Evolutionary conservation across 2,329 filamentous ascomycete genomes (phyloP).

Genomic region (Penicillium sp.): DNA sequence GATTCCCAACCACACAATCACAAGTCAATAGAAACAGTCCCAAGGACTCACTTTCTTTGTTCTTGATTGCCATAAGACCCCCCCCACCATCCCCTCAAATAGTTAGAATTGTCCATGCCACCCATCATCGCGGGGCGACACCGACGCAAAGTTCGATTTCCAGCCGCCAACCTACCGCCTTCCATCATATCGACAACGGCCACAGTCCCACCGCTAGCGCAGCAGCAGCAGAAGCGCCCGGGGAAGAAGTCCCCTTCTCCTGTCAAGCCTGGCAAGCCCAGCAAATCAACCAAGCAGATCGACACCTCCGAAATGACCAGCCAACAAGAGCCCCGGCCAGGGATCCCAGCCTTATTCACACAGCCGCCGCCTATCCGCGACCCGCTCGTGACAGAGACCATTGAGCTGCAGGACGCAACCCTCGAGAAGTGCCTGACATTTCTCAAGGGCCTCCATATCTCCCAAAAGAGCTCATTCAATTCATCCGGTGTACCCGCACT

Average conservation of each 20-base stretch:
- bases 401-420: conserved; percentile 67
- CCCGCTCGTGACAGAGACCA: conserved; percentile 66
- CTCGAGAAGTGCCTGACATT: conserved; percentile 69
- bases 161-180: conserved; percentile 23
- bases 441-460: conserved; percentile 55
- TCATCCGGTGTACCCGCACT: conserved; percentile 72
- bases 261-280: background rate
- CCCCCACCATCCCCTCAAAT: background rate
- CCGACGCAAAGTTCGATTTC: conserved; percentile 44
- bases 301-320: conserved; percentile 22
- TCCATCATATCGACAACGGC: conserved; percentile 7
- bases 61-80: background rate
- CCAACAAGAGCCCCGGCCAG: conserved; percentile 22
- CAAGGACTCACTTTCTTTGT: background rate
- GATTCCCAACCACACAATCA: background rate
- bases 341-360: conserved; percentile 44
- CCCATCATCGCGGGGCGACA: conserved; percentile 36
- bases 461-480: conserved; percentile 61
- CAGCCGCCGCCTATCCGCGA: conserved; percentile 65
- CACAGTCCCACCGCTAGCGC: background rate
- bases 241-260: conserved; percentile 10
- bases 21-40: background rate
- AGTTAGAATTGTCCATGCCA: conserved; percentile 30
- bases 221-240: conserved; percentile 12
- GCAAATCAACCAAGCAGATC: background rate